Evolutionary conservation across 1,284 basidiomycete genomes (phyloP), one percentile per base, ranked within the genome.

Genomic region (Malassezia nana): DNA sequence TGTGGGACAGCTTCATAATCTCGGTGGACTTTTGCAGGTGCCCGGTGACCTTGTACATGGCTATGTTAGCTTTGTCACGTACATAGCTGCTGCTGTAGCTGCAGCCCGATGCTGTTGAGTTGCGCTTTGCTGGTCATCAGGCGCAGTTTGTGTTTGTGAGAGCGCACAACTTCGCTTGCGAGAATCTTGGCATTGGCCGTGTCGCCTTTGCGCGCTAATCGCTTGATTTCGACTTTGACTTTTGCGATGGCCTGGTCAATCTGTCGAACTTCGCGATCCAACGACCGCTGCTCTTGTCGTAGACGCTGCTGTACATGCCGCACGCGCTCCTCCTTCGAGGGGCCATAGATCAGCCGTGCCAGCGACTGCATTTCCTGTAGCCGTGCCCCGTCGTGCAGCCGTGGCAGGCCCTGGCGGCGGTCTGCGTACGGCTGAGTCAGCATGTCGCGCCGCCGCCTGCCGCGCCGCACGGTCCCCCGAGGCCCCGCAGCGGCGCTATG

Each of bases 1-100:
- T 79, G 76, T 95, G 98, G 4, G 91, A 92, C 29, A 91, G 80
- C 77, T 88, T 98, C 92, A 99, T 98, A 60, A 98, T 96, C 76
- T 98, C 92, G 1, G 92, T 91, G 9, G 89, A 92, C 76, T 91
- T 96, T 77, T 95, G 90, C 64, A 99, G 79, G 20, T 89, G 83
- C 7, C 94, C 94, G 2, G 94, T 96, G 35, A 98, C 89, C 77
- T 98, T 99, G 66, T 85, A 78, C 86, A 96, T 89, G 0, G 94
- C 94, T 96, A 46, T 16, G 28, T 30, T 8, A 29, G 20, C n/a
- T 9, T 18, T 16, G 7, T 4, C 10, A 76, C 83, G 66, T 70
- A 96, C 92, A 87, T 56, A 95, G 79, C 75, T 99, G 94, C 74
- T 98, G 89, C 51, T 83, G 81, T 54, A 99, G 78, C 75, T 96